Conservation (phyloP, 306 rosid species). For the Luffa aegyptiaca region DNA sequence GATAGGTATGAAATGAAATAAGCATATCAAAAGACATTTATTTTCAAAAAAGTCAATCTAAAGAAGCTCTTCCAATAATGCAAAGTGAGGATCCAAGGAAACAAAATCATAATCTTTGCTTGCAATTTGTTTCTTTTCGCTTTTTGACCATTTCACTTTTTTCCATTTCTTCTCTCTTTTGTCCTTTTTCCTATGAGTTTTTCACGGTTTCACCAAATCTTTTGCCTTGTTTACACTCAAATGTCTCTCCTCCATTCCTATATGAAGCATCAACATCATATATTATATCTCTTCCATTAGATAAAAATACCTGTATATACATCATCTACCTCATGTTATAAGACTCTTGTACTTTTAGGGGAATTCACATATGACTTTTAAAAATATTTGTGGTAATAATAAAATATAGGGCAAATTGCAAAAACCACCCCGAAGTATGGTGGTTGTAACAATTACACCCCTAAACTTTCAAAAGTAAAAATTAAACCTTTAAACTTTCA, state of each 20-base stretch:
- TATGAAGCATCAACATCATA: neutral
- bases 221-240: neutral
- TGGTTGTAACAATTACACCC: no score
- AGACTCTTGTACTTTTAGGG: neutral
- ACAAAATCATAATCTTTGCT: slow-evolving; percentile 35
- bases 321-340: neutral
- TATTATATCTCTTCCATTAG: neutral
- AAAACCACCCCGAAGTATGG: no score
- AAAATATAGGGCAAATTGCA: no score
- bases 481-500: no score
- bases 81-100: slow-evolving; percentile 42
- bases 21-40: neutral
- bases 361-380: neutral
- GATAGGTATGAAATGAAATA: neutral
- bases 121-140: slow-evolving; percentile 10
- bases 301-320: neutral
- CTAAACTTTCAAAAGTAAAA: no score
- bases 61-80: slow-evolving; percentile 15
- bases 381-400: no score
- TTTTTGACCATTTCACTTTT: slow-evolving; percentile 9
- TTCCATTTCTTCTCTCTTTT: neutral
- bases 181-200: neutral
- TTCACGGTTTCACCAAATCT: neutral
- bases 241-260: neutral
- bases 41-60: slow-evolving; percentile 17